Evolutionary conservation across 73 alveolate species (phyloP).

Genomic region (Symbiodinium natans): DNA sequence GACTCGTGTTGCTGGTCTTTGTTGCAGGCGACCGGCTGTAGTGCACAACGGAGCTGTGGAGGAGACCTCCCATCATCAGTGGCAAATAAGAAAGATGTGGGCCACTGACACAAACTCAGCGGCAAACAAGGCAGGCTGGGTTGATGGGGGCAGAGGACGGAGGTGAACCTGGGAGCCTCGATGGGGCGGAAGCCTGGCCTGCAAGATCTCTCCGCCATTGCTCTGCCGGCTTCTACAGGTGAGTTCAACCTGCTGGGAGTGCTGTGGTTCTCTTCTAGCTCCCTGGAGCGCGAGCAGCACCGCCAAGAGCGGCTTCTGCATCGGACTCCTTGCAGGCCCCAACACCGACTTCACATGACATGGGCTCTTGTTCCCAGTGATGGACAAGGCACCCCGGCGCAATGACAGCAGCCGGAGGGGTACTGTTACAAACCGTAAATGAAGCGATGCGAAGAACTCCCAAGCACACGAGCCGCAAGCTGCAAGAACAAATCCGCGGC

Average conservation of each 20-base stretch:
- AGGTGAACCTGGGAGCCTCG: too few relatives aligned
- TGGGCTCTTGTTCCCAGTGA: background rate
- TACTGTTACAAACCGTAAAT: background rate
- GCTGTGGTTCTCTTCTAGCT: too few relatives aligned
- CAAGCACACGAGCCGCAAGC: background rate
- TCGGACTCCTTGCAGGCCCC: background rate
- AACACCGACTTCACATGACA: background rate
- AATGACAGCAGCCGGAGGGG: background rate
- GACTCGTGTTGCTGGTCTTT: too few relatives aligned
- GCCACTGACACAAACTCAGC: background rate
- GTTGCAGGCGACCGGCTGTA: background rate
- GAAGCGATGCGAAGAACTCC: background rate
- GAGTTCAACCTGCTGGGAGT: background rate
- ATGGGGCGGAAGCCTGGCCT: background rate
- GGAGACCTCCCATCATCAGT: background rate
- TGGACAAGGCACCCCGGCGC: background rate
- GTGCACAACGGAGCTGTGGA: background rate
- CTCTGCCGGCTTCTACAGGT: background rate
- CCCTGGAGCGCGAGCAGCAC: background rate
- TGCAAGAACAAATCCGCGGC: background rate
- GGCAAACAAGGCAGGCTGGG: too few relatives aligned
- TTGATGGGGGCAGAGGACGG: background rate
- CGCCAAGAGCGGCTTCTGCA: background rate
- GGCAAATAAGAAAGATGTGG: background rate
- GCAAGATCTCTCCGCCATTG: background rate